Base-by-base conservation (phyloP, 768 basidiomycete genomes). In the Cystobasidiopsis lactophilus region DNA sequence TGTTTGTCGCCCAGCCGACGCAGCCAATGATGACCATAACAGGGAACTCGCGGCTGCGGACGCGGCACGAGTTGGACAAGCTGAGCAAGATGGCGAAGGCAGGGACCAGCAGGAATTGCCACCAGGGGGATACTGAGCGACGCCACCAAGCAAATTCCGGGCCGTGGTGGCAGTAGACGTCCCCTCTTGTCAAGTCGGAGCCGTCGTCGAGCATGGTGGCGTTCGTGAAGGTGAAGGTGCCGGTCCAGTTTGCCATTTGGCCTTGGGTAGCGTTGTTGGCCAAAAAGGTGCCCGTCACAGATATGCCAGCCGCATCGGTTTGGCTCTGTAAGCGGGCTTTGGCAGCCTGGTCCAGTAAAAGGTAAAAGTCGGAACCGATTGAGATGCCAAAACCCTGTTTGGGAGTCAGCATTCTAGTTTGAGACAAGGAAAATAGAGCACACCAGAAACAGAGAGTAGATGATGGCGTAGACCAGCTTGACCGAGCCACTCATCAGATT, bases 401-500 rank as follows among this genome's bases (percentile, higher is more conserved):
- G 29, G 5, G 9, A 21, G 23, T 55, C 52, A 51, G 54, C 43
- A 19, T 5, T 19, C 33, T 30, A 11, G 9, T 41, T 31, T 5
- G 21, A 21, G 46, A 5, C 26, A 19, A 9, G 10, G 27, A n/a
- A n/a, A n/a, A n/a, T n/a, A 18, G 19, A 9, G 48, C 52, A 10
- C 27, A 57, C 67, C 23, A 71, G 59, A 63, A 69, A 69, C 3
- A 71, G 61, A 11, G 66, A 67, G 62, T 69, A 70, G 43, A 70
- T 66, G 48, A 70, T 66, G 48, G 60, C 58, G 43, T 61, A 70
- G n/a, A 67, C 69, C 41, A 71, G 66, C 44, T 68, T 58, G 30
- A 71, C 69, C 14, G 66, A 66, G 16, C 69, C 69, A 2, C 67
- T 62, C 19, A 68, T 67, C 55, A 71, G 66, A 43, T 68, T 69